Conservation (phyloP, 2,329 filamentous ascomycete species). For the Penicillium sp. region DNA sequence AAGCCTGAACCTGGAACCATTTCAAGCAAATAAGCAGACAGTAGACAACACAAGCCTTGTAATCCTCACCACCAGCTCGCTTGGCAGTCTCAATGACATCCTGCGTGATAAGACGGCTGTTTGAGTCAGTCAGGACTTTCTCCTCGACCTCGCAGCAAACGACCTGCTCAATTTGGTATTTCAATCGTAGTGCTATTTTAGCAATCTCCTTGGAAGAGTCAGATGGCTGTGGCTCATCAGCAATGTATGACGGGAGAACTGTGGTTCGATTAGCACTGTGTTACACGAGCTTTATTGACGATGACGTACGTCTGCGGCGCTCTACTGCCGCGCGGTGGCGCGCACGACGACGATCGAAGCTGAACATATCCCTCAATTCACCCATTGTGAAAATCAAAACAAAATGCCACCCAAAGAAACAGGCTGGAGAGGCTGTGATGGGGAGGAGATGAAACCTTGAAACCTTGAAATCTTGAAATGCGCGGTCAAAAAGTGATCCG, state of each 20-base stretch:
- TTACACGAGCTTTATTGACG: slow-evolving; percentile 3
- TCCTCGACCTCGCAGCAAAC: slow-evolving; percentile 88
- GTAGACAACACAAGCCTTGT: slow-evolving; percentile 78
- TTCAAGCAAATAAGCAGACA: slow-evolving; percentile 72
- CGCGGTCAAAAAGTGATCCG: slow-evolving; percentile 6
- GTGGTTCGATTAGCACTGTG: slow-evolving; percentile 10
- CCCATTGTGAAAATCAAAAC: slow-evolving; percentile 31
- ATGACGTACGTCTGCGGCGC: slow-evolving; percentile 43
- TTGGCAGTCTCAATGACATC: slow-evolving; percentile 78
- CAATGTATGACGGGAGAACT: slow-evolving; percentile 46
- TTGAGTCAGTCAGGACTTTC: slow-evolving; percentile 69
- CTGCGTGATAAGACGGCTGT: slow-evolving; percentile 80
- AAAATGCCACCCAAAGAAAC: background rate
- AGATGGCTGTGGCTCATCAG: slow-evolving; percentile 55
- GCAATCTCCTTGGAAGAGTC: slow-evolving; percentile 79
- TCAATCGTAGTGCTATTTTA: slow-evolving; percentile 82
- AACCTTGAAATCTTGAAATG: background rate
- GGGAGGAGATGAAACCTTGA: background rate
- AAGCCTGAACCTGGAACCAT: slow-evolving; percentile 78
- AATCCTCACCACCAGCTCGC: slow-evolving; percentile 73
- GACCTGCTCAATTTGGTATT: slow-evolving; percentile 84
- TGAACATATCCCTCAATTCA: slow-evolving; percentile 39
- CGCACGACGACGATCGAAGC: slow-evolving; percentile 25
- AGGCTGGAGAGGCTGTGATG: background rate
- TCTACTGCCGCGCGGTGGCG: slow-evolving; percentile 38